Evolutionary conservation across 1,139 yeast species (phyloP), one percentile per base, ranked within the genome.

Genomic region (Protomyces inundatus): DNA sequence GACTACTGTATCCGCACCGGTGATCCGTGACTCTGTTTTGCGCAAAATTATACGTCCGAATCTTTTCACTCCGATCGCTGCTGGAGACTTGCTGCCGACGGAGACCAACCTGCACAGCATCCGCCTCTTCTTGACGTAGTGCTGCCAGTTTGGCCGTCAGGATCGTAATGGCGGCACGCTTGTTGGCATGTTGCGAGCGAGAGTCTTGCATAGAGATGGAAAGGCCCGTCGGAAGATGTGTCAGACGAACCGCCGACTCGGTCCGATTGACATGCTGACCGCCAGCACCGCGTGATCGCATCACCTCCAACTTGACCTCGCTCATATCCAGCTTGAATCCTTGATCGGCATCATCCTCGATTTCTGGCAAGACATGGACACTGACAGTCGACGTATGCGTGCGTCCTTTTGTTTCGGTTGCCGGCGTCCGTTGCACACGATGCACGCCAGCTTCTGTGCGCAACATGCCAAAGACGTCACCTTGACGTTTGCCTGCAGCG

Each of bases 181-280:
- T 90, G 75, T 95, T 95, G 70, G 86, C 83, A 65, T 95, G 97
- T 75, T 93, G 99, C 0, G 97, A 90, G 67, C 99, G 78, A 72
- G 90, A 97, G 73, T 93, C 97, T 73, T 95, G 98, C 79, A 93
- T 95, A 64, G 85, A 81, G 3, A 93, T 97, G 12, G 84, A 86
- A 54, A 90, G 84, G 3, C 98, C 97, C 0, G 97, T 86, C 1
- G 98, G 98, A 23, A 87, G 79, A 76, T 93, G 99, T 0, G 95
- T 90, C 46, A 95, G 77, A 70, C 98, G 81, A 23, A 93, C 98
- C 0, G 98, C 99, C 0, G 97, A 90, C 73, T 93, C 98, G 0
- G 98, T 93, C 23, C 97, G 93, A 73, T 95, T 93, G 56, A 93
- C 99, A 73, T 95, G 98, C 76, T 93, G 99, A 0, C 99, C 99